phyloP scores from a whole-genome alignment of 306 rosid species.

The Acacia melanoxylon region DNA sequence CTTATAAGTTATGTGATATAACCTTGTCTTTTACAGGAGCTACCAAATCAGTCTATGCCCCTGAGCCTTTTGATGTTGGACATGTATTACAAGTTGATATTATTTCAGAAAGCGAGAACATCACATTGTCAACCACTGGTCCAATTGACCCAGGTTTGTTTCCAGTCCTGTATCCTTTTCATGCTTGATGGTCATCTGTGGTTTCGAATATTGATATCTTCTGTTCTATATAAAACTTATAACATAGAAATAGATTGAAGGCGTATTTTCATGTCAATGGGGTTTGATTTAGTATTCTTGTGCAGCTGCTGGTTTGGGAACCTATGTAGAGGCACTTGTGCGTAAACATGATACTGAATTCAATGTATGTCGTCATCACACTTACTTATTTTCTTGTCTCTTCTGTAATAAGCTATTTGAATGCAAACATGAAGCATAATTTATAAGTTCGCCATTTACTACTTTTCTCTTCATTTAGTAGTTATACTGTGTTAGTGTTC shows the following conservation, averaged over 20 bases:
- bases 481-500: too few relatives aligned
- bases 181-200: slow-evolving; percentile 9
- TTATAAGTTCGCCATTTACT: too few relatives aligned
- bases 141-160: slow-evolving; percentile 81
- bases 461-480: too few relatives aligned
- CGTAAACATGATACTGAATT: slow-evolving; percentile 85
- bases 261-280: neutral
- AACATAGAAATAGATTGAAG: neutral
- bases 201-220: neutral
- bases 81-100: slow-evolving; percentile 69
- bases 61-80: slow-evolving; percentile 91
- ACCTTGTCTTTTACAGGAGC: slow-evolving; percentile 63
- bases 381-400: neutral
- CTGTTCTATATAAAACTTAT: neutral
- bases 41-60: slow-evolving; percentile 76
- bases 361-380: slow-evolving; percentile 56
- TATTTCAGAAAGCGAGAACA: slow-evolving; percentile 39
- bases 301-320: slow-evolving; percentile 96
- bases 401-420: neutral
- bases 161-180: slow-evolving; percentile 15
- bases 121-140: slow-evolving; percentile 70
- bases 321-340: slow-evolving; percentile 88
- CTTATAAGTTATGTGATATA: slow-evolving; percentile 4
- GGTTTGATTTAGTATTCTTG: slow-evolving; percentile 8
- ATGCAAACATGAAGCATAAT: slow-evolving; percentile 5